These are phyloP conservation scores for Potentilla sterilis DNA, from an alignment of 306 rosid species.

Conservation along the genomic window DNA sequence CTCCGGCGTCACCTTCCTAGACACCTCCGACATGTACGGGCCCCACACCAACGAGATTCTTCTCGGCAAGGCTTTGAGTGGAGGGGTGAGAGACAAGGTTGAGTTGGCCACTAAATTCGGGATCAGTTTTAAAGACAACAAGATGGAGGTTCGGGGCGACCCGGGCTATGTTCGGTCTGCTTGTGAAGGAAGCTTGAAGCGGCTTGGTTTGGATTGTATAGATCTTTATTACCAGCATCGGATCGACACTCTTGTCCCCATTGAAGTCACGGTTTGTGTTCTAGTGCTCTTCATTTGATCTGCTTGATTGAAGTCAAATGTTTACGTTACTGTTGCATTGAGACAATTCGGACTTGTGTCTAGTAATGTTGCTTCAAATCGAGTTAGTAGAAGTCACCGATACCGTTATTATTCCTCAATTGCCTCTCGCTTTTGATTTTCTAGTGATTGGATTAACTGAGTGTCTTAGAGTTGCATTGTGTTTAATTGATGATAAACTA, in stretches of 20 bases:
- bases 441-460: too few species aligned
- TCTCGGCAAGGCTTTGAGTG: slow-evolving; percentile 53
- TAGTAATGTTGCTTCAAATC: neutral
- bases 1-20: slow-evolving; percentile 61
- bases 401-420: too few species aligned
- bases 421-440: too few species aligned
- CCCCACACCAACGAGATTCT: slow-evolving; percentile 66
- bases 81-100: slow-evolving; percentile 40
- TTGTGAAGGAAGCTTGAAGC: slow-evolving; percentile 63
- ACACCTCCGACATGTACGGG: slow-evolving; percentile 60
- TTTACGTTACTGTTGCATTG: neutral
- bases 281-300: neutral
- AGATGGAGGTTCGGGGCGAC: slow-evolving; percentile 47
- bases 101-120: slow-evolving; percentile 71
- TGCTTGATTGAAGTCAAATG: neutral
- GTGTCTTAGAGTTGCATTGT: neutral
- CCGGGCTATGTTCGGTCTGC: slow-evolving; percentile 67
- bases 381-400: neutral
- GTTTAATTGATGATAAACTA: neutral
- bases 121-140: neutral
- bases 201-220: slow-evolving; percentile 47
- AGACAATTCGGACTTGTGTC: neutral
- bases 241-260: slow-evolving; percentile 56
- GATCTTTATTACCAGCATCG: slow-evolving; percentile 84
- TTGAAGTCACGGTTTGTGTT: slow-evolving; percentile 63